Evolutionary conservation across 306 rosid genomes (phyloP).

Genomic region (Betula pendula): DNA sequence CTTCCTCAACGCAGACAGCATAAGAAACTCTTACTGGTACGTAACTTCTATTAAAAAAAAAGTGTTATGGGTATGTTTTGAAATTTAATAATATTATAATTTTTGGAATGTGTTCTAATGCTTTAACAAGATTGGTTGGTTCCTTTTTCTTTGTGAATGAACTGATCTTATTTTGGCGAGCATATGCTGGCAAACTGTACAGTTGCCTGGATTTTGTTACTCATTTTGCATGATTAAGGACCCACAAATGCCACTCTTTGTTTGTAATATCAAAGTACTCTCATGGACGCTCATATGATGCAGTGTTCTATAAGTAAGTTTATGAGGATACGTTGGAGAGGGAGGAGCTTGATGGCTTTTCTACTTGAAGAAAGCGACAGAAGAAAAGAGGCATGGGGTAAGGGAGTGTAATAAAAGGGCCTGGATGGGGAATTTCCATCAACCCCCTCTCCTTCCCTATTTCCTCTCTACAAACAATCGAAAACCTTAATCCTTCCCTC

Average conservation of each 20-base stretch:
- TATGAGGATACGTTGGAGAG: conserved; percentile 13
- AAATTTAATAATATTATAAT: conserved; percentile 6
- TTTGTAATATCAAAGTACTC: not conserved
- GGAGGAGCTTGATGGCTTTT: conserved; percentile 7
- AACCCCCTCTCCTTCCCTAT: too few relatives aligned
- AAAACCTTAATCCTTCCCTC: too few relatives aligned
- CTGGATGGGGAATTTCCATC: not conserved
- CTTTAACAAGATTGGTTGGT: conserved; percentile 1
- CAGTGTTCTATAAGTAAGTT: not conserved
- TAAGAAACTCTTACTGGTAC: conserved; percentile 84
- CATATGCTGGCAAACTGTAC: not conserved
- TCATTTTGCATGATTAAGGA: not conserved
- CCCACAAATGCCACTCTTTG: not conserved
- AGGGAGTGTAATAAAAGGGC: not conserved
- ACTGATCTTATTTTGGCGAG: not conserved
- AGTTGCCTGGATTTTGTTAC: too few relatives aligned
- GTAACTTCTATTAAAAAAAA: conserved; percentile 39
- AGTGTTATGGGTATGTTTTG: conserved; percentile 56
- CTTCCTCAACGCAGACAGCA: conserved; percentile 95
- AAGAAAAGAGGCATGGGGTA: conserved; percentile 1
- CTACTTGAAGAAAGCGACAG: not conserved
- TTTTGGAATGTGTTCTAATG: not conserved
- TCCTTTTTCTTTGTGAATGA: not conserved
- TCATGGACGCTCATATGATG: not conserved
- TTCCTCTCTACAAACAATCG: too few relatives aligned